A percentile compares a stretch with the other conserved stretches of the same genome.
phyloP scores from a whole-genome alignment of 1,284 basidiomycete genomes.

The Irpex sp. region DNA sequence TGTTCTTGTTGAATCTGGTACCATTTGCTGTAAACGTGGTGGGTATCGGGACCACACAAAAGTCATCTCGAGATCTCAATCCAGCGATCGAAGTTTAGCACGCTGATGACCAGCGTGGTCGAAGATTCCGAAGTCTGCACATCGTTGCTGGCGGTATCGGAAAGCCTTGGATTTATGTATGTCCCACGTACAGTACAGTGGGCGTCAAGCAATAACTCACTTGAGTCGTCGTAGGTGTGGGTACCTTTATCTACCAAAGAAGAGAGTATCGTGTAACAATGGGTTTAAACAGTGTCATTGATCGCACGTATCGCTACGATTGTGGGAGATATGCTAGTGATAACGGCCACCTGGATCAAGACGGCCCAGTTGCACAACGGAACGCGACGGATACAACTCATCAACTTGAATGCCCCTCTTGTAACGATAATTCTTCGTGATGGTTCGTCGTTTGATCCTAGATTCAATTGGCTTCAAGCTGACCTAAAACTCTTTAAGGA shows the following conservation, averaged over 20 bases:
- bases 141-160: neutral
- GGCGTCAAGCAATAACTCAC: neutral
- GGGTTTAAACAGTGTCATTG: neutral
- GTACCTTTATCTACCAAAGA: neutral
- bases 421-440: neutral
- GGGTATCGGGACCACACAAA: too few species aligned
- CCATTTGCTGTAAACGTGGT: neutral
- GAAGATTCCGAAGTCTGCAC: neutral
- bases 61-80: neutral
- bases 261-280: neutral
- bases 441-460: neutral
- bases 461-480: too few species aligned
- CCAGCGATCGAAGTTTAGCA: neutral
- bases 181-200: neutral
- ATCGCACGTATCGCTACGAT: neutral
- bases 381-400: neutral
- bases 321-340: neutral
- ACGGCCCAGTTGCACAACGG: neutral
- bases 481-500: neutral
- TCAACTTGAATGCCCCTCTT: neutral
- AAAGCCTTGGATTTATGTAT: neutral
- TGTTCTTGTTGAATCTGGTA: neutral
- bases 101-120: neutral
- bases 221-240: neutral
- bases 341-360: neutral